phyloP scores from a whole-genome alignment of 257 asterid species.

The Ilex aquifolium region DNA sequence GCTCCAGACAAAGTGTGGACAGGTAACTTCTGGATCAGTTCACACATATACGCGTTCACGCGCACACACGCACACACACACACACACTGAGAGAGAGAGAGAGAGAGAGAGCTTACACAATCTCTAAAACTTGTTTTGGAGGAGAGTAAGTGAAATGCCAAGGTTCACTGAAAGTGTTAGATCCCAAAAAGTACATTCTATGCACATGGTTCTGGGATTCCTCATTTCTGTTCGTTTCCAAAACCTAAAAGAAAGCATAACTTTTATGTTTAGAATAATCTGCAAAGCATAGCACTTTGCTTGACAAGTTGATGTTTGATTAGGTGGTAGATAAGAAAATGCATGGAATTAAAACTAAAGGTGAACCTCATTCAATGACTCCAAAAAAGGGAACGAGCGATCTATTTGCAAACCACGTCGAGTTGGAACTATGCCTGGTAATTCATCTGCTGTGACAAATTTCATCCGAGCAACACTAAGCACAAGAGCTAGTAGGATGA shows the following conservation, averaged over 20 bases:
- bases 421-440: conserved; percentile 58
- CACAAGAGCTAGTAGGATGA: conserved; percentile 70
- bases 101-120: conserved; percentile 53
- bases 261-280: conserved; percentile 8
- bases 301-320: background rate
- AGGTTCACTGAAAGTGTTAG: conserved; percentile 80
- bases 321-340: background rate
- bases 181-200: conserved; percentile 79
- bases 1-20: too few relatives aligned
- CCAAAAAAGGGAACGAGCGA: conserved; percentile 83
- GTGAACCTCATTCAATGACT: conserved; percentile 81
- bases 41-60: too few relatives aligned
- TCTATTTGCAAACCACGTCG: conserved; percentile 71
- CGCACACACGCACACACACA: too few relatives aligned
- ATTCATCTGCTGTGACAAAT: conserved; percentile 65
- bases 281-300: background rate
- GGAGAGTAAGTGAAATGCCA: conserved; percentile 92
- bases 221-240: conserved; percentile 83
- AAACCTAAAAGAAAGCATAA: conserved; percentile 39
- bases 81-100: background rate
- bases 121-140: conserved; percentile 74
- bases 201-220: conserved; percentile 81
- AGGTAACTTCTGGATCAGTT: too few relatives aligned
- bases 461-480: conserved; percentile 89
- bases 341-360: conserved; percentile 2